Percentiles rank a stretch among this genome's conserved stretches.
Conservation (phyloP, 768 basidiomycete species). For the Auriculariales sp. region DNA sequence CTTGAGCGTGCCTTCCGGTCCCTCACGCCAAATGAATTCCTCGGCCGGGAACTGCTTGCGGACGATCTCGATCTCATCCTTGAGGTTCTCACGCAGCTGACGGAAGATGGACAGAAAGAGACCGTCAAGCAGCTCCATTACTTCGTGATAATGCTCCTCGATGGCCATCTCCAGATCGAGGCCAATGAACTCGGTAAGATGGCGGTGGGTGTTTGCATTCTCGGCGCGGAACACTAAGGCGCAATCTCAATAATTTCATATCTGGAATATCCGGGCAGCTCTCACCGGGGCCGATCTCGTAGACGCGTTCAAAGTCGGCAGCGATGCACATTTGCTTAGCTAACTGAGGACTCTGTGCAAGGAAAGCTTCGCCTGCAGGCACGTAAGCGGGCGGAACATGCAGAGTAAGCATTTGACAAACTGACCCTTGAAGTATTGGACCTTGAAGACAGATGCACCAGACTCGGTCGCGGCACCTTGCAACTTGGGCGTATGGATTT, state of each 20-base stretch:
- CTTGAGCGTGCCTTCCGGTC: constrained; percentile 75
- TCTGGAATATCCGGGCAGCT: background rate
- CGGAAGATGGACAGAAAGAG: constrained; percentile 80
- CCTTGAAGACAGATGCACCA: constrained; percentile 95
- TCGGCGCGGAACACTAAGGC: constrained; percentile 97
- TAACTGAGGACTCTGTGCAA: constrained; percentile 94
- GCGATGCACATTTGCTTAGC: constrained; percentile 99
- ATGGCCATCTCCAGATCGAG: constrained; percentile 99
- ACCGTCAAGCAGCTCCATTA: constrained; percentile 79
- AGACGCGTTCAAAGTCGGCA: constrained; percentile 94
- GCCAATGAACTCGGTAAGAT: constrained; percentile 96
- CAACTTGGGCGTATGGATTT: constrained; percentile 96
- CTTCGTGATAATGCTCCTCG: constrained; percentile 98
- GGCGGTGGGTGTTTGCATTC: constrained; percentile 92
- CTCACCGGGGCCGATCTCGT: constrained; percentile 66
- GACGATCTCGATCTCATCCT: constrained; percentile 70
- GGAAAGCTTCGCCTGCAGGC: constrained; percentile 61
- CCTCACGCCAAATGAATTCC: constrained; percentile 88
- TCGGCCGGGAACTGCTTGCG: constrained; percentile 86
- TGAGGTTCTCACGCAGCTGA: constrained; percentile 61
- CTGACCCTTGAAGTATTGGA: constrained; percentile 89
- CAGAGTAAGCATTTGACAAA: constrained; percentile 1
- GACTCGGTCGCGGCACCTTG: constrained; percentile 95
- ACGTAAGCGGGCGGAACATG: background rate
- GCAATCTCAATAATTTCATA: background rate